Evolutionary conservation across 306 rosid species (phyloP), one percentile per base, ranked within the genome.

Genomic region (Rosa lucieae): DNA sequence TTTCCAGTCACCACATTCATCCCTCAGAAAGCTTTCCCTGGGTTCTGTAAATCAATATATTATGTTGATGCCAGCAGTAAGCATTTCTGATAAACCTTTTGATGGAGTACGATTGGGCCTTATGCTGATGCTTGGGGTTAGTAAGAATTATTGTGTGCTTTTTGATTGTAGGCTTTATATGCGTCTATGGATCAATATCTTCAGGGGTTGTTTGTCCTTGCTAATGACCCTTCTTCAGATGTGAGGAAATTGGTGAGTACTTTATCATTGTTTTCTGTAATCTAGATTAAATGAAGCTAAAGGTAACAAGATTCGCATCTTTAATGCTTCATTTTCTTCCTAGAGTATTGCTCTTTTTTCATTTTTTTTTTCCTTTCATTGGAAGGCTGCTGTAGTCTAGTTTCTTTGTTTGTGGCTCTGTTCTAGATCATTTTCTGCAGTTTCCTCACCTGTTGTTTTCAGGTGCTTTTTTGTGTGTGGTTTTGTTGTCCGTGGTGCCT

Each of bases 1-100:
- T 78, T 96, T 96, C 85, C 98, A 91, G 78, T 96, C 99, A 14
- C 94, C 97, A 32, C 99, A 93, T 87, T 72, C 90, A 78, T 87
- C 96, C 40, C 82, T 96, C 75, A 89, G 94, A 78, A 96, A 90
- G 89, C 93, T 93, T 75, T 91, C 99, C 3, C 78, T 96, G 91
- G 92, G 96, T 91, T 96, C 98, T 77, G 94, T 96, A 63, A 96
- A 91, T 86, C 99, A 93, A 81, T 96, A 85, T 85, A 86, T 96
- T 46, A 93, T 96, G 99, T 84, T 90, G 88, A 91, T 96, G 98
- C 99, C 99, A 73, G 76, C 92, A n/a, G 99, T 96, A 87, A 90
- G 94, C 86, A 79, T 78, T 66, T 70, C 15, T 78, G 56, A 48
- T 46, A 37, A 77, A 73, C 55, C 68, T 82, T 21, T 67, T n/a